phyloP scores from a whole-genome alignment of 1,284 basidiomycete genomes.

The Butyriboletus pseudospeciosus region DNA sequence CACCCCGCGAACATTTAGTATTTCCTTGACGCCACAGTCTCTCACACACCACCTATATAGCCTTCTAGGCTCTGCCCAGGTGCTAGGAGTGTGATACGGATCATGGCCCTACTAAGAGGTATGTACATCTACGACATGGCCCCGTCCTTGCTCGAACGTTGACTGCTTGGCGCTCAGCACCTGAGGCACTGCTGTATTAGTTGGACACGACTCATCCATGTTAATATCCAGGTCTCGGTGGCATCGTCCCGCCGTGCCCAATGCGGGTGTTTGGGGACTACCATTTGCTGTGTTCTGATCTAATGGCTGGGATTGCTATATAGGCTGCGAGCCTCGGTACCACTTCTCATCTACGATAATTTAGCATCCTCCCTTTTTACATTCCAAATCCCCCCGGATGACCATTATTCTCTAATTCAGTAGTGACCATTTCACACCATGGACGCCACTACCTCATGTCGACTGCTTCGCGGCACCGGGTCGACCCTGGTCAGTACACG shows the following conservation, averaged over 20 bases:
- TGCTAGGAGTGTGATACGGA: neutral
- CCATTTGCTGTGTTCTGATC: slow-evolving; percentile 22
- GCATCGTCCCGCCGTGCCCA: slow-evolving; percentile 4
- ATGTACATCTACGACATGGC: neutral
- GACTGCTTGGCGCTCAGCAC: neutral
- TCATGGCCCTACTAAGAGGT: neutral
- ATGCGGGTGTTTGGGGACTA: neutral
- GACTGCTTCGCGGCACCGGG: neutral
- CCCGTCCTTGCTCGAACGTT: neutral
- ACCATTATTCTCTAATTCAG: neutral
- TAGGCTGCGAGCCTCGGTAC: slow-evolving; percentile 11
- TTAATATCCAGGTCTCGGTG: neutral
- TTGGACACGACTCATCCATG: neutral
- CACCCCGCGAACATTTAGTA: neutral
- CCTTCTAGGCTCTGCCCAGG: slow-evolving; percentile 3
- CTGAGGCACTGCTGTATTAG: neutral
- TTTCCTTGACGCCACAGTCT: slow-evolving; percentile 11
- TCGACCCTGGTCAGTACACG: slow-evolving; percentile 14
- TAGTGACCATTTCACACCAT: slow-evolving; percentile 3
- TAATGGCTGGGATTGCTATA: slow-evolving; percentile 20
- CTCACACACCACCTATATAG: slow-evolving; percentile 2
- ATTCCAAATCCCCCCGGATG: neutral
- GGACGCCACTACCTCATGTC: slow-evolving; percentile 3
- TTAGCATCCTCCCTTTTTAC: neutral
- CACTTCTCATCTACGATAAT: neutral